Evolutionary conservation across 768 basidiomycete genomes (phyloP), one percentile per base, ranked within the genome.

Genomic region (Thelephora ganbajun): DNA sequence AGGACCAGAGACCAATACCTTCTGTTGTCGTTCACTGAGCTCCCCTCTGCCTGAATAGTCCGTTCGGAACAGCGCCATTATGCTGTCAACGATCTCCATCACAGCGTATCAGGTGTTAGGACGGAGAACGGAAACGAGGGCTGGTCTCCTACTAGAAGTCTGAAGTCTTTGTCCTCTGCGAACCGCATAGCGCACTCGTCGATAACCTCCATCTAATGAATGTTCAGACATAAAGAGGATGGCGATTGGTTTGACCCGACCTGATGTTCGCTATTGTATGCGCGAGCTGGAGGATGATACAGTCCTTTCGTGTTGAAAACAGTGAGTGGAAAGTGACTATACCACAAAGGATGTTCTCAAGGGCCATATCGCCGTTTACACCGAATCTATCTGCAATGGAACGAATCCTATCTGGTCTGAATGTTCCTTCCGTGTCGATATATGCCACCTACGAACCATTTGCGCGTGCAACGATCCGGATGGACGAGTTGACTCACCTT

Each of bases 81-180:
- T 93, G 56, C 88, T 92, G 61, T 97, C 94, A 33, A 97, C 76
- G 50, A 97, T 91, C 83, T 94, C n/a, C n/a, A n/a, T n/a, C n/a
- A 57, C 5, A 48, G 41, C 36, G 19, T 20, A 45, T 33, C 36
- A 35, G 18, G 11, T 50, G 33, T 33, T 22, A 49, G 19, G 34
- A 63, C 36, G 60, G 45, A 44, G 16, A 6, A 14, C 11, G 18
- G 42, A 19, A 6, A 46, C 6, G 6, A 11, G 33, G 2, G 44
- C 9, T 2, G 1, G 9, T 41, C 16, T 16, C 57, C 26, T 56
- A 83, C 83, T 57, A 89, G 64, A 23, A 87, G 70, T 43, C 79
- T 70, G 56, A 80, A 90, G 56, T 86, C 83, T 57, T 85, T 89
- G 61, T 91, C 89, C 59, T 92, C 90, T 0, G 89, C 85, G 58